A percentile compares a stretch with the other conserved stretches of the same genome.
These are phyloP conservation scores for Osmanthus fragrans DNA, from an alignment of 257 asterid genomes.

Conservation along the genomic window DNA sequence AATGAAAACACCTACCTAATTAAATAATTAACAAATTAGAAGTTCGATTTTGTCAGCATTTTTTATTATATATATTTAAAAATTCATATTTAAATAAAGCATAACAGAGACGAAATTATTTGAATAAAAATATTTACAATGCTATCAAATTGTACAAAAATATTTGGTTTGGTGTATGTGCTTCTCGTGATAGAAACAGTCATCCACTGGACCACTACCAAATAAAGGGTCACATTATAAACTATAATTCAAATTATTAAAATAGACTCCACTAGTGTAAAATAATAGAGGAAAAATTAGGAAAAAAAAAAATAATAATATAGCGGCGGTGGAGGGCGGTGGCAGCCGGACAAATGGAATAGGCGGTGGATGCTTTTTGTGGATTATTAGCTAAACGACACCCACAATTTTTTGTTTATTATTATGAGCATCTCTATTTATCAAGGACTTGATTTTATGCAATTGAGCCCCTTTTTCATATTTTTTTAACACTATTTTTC, in stretches of 20 bases:
- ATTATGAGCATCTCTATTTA: neutral
- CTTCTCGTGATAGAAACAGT: neutral
- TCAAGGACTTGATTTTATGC: neutral
- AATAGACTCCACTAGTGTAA: neutral
- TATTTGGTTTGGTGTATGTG: neutral
- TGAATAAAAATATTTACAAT: neutral
- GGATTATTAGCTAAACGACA: neutral
- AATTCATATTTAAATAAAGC: too few relatives aligned
- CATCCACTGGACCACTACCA: neutral
- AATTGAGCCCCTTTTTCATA: neutral
- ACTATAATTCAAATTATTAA: neutral
- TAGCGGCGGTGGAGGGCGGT: conserved; percentile 16
- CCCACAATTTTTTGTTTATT: neutral
- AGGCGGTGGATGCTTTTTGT: neutral
- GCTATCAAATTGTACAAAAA: neutral
- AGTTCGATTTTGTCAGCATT: neutral
- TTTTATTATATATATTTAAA: too few relatives aligned
- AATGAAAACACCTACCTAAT: neutral
- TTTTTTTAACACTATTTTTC: neutral
- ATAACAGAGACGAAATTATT: neutral
- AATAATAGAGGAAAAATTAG: neutral
- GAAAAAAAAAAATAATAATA: neutral
- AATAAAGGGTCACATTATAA: neutral
- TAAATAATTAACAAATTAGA: too few relatives aligned
- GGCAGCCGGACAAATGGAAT: neutral